Conservation (phyloP, 1,284 basidiomycete genomes). For the Ustilago nuda region DNA sequence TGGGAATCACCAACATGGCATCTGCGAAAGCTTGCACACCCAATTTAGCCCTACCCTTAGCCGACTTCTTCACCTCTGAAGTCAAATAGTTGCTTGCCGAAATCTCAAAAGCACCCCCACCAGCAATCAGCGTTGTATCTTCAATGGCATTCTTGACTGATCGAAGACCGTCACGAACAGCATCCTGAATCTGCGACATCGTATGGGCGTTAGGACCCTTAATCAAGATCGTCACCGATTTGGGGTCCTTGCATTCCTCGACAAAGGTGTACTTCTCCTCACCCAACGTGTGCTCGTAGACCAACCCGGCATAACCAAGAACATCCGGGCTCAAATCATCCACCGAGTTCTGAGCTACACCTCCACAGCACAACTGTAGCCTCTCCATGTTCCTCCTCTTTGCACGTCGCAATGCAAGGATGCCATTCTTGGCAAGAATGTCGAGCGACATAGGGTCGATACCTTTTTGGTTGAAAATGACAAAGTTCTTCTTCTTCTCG, state of each 20-base stretch:
- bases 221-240: constrained; percentile 94
- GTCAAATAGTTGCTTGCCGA: constrained; percentile 86
- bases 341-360: constrained; percentile 95
- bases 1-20: constrained; percentile 86
- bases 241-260: constrained; percentile 96
- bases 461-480: constrained; percentile 98
- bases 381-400: constrained; percentile 79
- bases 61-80: constrained; percentile 80
- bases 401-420: constrained; percentile 91
- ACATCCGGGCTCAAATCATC: constrained; percentile 92
- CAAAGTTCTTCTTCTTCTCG: constrained; percentile 82
- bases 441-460: constrained; percentile 98
- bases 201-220: constrained; percentile 91
- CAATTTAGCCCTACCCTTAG: constrained; percentile 96
- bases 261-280: constrained; percentile 99
- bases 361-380: constrained; percentile 83
- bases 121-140: constrained; percentile 87
- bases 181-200: constrained; percentile 95
- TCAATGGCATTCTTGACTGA: constrained; percentile 98
- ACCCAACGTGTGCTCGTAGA: constrained; percentile 98
- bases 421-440: constrained; percentile 95
- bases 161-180: constrained; percentile 92
- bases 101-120: constrained; percentile 96
- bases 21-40: constrained; percentile 98
- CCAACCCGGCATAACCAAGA: constrained; percentile 95